Evolutionary conservation across 768 basidiomycete species (phyloP), one percentile per base, ranked within the genome.

Genomic region (Rhizopogon salebrosus): DNA sequence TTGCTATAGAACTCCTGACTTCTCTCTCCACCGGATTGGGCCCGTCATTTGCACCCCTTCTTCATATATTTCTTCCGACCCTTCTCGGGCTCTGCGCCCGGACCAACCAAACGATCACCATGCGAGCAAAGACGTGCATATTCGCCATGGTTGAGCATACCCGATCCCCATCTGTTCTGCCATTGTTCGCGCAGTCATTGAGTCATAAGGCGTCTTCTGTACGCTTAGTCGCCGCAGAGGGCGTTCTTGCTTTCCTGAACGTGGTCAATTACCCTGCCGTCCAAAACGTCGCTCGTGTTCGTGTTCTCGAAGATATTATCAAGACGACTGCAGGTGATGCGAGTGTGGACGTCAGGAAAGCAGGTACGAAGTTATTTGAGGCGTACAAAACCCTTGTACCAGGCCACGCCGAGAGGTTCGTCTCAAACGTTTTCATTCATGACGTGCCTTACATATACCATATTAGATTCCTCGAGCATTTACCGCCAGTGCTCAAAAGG

Each of bases 261-360:
- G 83, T 79, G 58, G 85, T 84, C 64, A 89, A 88, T 67, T 89
- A 89, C 8, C 87, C 87, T 0, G 88, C 91, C 57, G 65, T 91
- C 27, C 87, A 88, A 66, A 86, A 80, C 64, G 87, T 89, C 42
- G 54, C 70, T 0, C 72, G 85, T 14, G 83, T 81, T 0, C 74
- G 73, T 41, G 81, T 87, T 37, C 73, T 94, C 26, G 92, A 94
- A 65, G 72, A 67, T 11, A 77, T 89, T 42, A 88, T 94, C 58
- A 82, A 76, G 53, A 60, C 67, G 8, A 80, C 86, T 2, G 86
- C 83, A 11, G 77, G 80, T 24, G 92, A 94, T 66, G 80, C 88
- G 4, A 87, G 77, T 61, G 83, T 84, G 23, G 90, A 91, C 48
- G 79, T 92, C 24, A 75, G 92, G 57, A 87, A 82, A 63, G 65